Conservation (phyloP, 2,329 filamentous ascomycete species). For the Fusarium sp. region DNA sequence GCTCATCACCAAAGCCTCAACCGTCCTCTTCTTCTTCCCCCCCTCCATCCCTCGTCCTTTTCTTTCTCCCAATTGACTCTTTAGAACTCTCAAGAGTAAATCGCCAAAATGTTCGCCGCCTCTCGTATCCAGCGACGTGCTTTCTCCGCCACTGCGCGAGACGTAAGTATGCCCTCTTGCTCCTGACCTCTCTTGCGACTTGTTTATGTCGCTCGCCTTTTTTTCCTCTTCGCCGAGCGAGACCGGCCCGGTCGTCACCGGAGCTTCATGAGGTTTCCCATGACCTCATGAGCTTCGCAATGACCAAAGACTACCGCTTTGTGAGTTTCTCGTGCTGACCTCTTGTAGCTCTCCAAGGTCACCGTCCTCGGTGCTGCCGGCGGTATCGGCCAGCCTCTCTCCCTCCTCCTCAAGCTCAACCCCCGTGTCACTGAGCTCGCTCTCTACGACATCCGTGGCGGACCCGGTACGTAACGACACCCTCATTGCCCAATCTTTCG, state of each 20-base stretch:
- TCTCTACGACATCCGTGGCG: conserved; percentile 97
- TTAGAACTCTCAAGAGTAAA: conserved; percentile 35
- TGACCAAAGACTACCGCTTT: no score
- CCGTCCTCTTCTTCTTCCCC: conserved; percentile 37
- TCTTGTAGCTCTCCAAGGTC: conserved; percentile 89
- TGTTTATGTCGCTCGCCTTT: conserved; percentile 17
- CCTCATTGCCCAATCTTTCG: background rate
- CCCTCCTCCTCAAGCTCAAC: conserved; percentile 98
- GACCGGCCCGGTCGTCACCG: conserved; percentile 25
- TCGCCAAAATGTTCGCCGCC: conserved; percentile 77
- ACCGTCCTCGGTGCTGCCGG: conserved; percentile 95
- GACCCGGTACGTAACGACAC: conserved; percentile 76
- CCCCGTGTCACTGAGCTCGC: conserved; percentile 92
- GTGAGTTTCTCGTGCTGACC: conserved; percentile 38
- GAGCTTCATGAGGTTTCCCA: background rate
- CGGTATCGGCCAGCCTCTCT: conserved; percentile 98
- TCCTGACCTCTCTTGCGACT: no score
- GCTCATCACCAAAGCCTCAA: conserved; percentile 35
- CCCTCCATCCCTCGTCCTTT: conserved; percentile 35
- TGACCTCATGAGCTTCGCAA: background rate
- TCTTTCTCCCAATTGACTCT: conserved; percentile 38
- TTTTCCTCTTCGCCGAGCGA: conserved; percentile 35
- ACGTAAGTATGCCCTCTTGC: conserved; percentile 70
- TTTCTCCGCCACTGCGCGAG: conserved; percentile 83
- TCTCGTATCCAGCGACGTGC: conserved; percentile 79